Evolutionary conservation across 176 grass and related monocot species (phyloP).

Genomic region (Lolium perenne): DNA sequence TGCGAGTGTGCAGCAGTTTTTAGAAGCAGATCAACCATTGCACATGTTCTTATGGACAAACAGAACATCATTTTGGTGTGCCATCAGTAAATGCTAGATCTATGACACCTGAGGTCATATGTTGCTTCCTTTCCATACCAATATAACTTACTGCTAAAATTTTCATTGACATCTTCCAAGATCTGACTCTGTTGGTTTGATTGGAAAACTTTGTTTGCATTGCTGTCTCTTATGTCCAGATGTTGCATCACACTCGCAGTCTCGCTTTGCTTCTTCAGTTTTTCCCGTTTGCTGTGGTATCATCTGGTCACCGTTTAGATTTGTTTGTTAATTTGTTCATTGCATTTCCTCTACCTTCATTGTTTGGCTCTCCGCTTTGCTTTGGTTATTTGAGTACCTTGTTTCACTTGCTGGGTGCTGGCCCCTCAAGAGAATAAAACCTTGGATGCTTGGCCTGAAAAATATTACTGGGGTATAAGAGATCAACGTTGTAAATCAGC

Average conservation of each 20-base stretch:
- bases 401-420: neutral
- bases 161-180: neutral
- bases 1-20: too few species aligned
- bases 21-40: too few species aligned
- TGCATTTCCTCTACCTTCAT: neutral
- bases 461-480: neutral
- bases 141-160: neutral
- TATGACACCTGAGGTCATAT: conserved; percentile 30
- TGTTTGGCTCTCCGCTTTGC: conserved; percentile 14
- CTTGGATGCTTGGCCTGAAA: neutral
- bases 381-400: neutral
- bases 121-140: neutral
- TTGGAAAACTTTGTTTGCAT: neutral
- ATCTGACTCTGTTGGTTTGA: conserved; percentile 7
- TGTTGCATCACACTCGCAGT: too few species aligned
- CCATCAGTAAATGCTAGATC: conserved; percentile 13
- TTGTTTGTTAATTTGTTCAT: neutral
- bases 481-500: neutral
- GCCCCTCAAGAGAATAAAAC: neutral
- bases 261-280: neutral
- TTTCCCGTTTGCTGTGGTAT: neutral
- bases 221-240: neutral
- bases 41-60: neutral
- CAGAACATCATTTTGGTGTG: neutral
- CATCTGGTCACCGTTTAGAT: neutral